Evolutionary conservation across 495 filamentous ascomycete genomes (phyloP).

Genomic region (Podospora fimiseda): DNA sequence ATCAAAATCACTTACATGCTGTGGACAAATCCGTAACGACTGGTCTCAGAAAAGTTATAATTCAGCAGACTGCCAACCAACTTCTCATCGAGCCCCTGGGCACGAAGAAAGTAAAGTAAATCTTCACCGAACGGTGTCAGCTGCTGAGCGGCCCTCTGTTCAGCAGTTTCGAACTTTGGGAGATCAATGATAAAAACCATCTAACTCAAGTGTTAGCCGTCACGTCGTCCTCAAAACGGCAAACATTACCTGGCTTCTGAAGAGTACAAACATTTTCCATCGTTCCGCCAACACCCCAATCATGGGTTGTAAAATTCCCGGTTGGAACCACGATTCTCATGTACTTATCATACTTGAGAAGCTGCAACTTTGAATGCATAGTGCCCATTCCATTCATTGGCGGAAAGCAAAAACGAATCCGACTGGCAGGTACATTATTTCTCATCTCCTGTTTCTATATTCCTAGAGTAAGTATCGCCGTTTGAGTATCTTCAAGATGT

Average conservation of each 20-base stretch:
- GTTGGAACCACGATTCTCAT: conserved; percentile 72
- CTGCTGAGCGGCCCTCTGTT: conserved; percentile 22
- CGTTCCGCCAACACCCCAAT: conserved; percentile 75
- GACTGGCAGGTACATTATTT: conserved; percentile 35
- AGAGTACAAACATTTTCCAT: conserved; percentile 65
- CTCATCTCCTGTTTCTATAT: conserved; percentile 50
- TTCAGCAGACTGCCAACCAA: conserved; percentile 53
- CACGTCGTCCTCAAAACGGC: too few relatives aligned
- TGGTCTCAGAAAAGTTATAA: conserved; percentile 71
- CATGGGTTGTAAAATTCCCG: conserved; percentile 71
- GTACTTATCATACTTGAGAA: conserved; percentile 64
- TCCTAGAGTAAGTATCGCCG: too few relatives aligned
- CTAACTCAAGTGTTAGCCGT: conserved; percentile 29
- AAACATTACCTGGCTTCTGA: too few relatives aligned
- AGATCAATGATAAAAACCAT: conserved; percentile 82
- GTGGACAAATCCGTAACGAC: conserved; percentile 70
- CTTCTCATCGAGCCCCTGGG: conserved; percentile 56
- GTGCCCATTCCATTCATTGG: conserved; percentile 45
- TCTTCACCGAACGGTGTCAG: conserved; percentile 63
- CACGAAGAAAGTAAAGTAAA: conserved; percentile 61
- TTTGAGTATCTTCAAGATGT: too few relatives aligned
- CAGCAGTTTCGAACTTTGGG: conserved; percentile 45
- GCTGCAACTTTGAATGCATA: conserved; percentile 89
- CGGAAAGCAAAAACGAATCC: conserved; percentile 70
- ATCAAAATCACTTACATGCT: conserved; percentile 48